Conservation (phyloP, 2,329 filamentous ascomycete species). For the Cytospora piceicola region DNA sequence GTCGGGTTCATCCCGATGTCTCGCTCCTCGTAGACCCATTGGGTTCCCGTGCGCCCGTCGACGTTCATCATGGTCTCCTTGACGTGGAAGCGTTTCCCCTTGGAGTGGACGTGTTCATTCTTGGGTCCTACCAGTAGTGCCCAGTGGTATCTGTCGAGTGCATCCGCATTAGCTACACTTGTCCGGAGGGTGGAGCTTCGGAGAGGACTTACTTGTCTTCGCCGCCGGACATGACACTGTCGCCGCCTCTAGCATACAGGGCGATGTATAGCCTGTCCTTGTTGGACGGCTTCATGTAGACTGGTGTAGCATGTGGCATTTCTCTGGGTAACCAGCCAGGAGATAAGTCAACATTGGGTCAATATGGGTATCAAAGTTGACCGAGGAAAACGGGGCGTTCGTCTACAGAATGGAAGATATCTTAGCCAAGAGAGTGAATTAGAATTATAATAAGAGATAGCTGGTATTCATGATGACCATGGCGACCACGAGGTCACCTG, state of each 20-base stretch:
- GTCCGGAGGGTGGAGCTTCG: too few relatives aligned
- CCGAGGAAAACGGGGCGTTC: background rate
- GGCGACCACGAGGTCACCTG: background rate
- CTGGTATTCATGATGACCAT: background rate
- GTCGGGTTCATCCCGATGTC: slow-evolving; percentile 24
- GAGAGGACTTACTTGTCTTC: slow-evolving; percentile 35
- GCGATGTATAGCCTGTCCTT: slow-evolving; percentile 39
- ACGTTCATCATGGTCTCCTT: slow-evolving; percentile 13
- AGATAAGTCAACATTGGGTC: background rate
- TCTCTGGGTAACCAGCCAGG: slow-evolving; percentile 10
- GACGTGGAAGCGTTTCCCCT: slow-evolving; percentile 18
- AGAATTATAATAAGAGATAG: background rate
- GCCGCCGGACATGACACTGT: slow-evolving; percentile 33
- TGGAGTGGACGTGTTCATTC: slow-evolving; percentile 14
- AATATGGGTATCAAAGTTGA: background rate
- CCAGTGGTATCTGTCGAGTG: slow-evolving; percentile 37
- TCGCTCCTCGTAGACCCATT: slow-evolving; percentile 14
- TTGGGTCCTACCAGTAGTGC: slow-evolving; percentile 38
- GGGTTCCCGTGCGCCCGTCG: slow-evolving; percentile 7
- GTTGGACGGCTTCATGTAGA: slow-evolving; percentile 33
- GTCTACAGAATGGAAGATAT: background rate
- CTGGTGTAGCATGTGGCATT: slow-evolving; percentile 18
- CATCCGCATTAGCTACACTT: background rate
- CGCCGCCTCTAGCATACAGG: slow-evolving; percentile 36
- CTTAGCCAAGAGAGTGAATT: background rate